phyloP scores from a whole-genome alignment of 495 filamentous ascomycete genomes.

The Penicillium longicatenatum region DNA sequence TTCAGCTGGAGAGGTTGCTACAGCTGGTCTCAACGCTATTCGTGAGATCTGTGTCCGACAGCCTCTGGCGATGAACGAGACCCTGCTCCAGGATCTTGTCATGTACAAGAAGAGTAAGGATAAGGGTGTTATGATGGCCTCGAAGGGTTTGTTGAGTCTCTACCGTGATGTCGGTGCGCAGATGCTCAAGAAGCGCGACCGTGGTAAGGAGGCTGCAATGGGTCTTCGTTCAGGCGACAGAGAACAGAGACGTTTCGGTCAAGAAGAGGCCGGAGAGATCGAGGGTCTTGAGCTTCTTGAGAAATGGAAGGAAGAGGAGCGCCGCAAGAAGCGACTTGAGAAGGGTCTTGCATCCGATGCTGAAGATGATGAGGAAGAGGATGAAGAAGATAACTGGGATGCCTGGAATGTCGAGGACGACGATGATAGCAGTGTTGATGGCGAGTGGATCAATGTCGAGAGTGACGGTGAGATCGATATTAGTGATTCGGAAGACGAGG shows the following conservation, averaged over 20 bases:
- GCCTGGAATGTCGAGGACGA: constrained; percentile 86
- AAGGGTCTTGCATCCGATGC: constrained; percentile 60
- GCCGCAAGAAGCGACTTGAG: constrained; percentile 67
- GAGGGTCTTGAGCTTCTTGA: constrained; percentile 92
- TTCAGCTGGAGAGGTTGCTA: constrained; percentile 83
- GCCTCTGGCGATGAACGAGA: constrained; percentile 92
- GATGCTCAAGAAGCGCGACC: constrained; percentile 85
- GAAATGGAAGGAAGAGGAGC: constrained; percentile 91
- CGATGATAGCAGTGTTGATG: constrained; percentile 70
- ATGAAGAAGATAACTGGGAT: constrained; percentile 70
- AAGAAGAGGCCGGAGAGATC: constrained; percentile 78
- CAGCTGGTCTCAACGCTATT: constrained; percentile 92
- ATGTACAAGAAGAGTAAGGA: constrained; percentile 97
- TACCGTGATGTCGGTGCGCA: constrained; percentile 89
- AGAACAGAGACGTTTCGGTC: constrained; percentile 73
- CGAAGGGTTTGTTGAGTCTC: constrained; percentile 83
- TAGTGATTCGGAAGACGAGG: constrained; percentile 69
- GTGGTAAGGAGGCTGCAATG: constrained; percentile 92
- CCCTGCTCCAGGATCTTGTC: constrained; percentile 92
- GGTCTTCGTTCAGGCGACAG: constrained; percentile 68
- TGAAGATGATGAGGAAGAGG: constrained; percentile 55
- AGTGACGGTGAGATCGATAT: constrained; percentile 80
- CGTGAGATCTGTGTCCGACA: constrained; percentile 91
- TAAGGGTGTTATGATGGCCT: constrained; percentile 97
- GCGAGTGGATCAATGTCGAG: constrained; percentile 91